phyloP scores from a whole-genome alignment of 805 yeast species.

The Saccharomycopsis amapae region DNA sequence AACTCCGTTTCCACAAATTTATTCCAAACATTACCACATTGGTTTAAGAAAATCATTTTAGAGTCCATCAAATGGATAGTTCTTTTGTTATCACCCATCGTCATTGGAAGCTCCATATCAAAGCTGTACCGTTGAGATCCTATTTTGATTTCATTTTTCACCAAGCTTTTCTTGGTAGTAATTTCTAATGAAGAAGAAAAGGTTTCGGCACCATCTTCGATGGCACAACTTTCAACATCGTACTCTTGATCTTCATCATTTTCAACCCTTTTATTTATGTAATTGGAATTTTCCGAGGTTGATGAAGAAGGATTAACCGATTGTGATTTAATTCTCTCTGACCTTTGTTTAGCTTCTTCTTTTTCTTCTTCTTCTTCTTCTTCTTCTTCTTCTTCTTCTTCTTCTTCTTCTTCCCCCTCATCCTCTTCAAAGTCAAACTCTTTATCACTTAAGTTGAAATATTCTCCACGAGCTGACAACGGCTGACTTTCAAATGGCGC shows the following conservation, averaged over 20 bases:
- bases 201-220: constrained; percentile 19
- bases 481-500: constrained; percentile 19
- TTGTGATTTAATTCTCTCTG: no score
- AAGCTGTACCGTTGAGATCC: no score
- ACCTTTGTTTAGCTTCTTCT: neutral
- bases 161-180: no score
- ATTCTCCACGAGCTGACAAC: constrained; percentile 11
- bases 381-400: no score
- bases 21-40: constrained; percentile 13
- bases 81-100: no score
- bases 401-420: neutral
- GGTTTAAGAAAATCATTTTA: constrained; percentile 11
- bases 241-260: constrained; percentile 6
- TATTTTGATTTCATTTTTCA: no score
- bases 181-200: no score
- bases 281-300: no score
- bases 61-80: constrained; percentile 3
- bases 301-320: no score
- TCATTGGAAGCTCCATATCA: no score
- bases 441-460: constrained; percentile 9
- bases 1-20: neutral
- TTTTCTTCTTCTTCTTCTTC: neutral
- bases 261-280: no score
- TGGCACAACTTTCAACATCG: constrained; percentile 17
- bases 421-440: neutral